phyloP scores from a whole-genome alignment of 1,139 yeast species.

The Yamadazyma dendronema region DNA sequence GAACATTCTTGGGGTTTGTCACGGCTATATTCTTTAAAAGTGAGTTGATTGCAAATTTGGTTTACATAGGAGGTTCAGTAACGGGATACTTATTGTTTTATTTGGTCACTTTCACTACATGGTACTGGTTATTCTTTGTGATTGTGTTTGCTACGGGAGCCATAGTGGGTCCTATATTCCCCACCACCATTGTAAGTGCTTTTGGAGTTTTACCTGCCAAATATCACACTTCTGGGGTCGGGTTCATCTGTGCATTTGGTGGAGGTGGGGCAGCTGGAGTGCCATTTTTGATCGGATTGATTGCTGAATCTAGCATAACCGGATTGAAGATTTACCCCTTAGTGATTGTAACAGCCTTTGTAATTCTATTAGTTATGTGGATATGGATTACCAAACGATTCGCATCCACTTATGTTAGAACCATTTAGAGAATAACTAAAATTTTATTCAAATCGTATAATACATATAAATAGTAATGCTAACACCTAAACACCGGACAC shows the following conservation, averaged over 20 bases:
- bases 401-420: constrained; percentile 15
- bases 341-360: constrained; percentile 27
- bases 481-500: neutral
- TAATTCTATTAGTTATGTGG: constrained; percentile 30
- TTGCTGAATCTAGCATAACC: constrained; percentile 36
- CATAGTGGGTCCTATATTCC: constrained; percentile 78
- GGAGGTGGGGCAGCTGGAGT: constrained; percentile 73
- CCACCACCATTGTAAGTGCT: constrained; percentile 68
- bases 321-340: constrained; percentile 36
- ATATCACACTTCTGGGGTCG: constrained; percentile 67
- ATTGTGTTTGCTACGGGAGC: constrained; percentile 58
- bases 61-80: constrained; percentile 28
- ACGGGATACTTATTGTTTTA: constrained; percentile 29
- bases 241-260: constrained; percentile 75
- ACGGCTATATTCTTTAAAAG: constrained; percentile 49
- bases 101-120: constrained; percentile 15
- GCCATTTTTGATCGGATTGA: constrained; percentile 60
- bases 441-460: neutral
- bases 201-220: constrained; percentile 60
- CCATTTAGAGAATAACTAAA: neutral
- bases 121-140: constrained; percentile 30
- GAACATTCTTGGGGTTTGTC: constrained; percentile 58
- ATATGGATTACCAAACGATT: constrained; percentile 19
- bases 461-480: neutral
- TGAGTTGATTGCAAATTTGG: constrained; percentile 44